Conservation (phyloP, 305 asterid genomes). For the Stenogyne calaminthoides region DNA sequence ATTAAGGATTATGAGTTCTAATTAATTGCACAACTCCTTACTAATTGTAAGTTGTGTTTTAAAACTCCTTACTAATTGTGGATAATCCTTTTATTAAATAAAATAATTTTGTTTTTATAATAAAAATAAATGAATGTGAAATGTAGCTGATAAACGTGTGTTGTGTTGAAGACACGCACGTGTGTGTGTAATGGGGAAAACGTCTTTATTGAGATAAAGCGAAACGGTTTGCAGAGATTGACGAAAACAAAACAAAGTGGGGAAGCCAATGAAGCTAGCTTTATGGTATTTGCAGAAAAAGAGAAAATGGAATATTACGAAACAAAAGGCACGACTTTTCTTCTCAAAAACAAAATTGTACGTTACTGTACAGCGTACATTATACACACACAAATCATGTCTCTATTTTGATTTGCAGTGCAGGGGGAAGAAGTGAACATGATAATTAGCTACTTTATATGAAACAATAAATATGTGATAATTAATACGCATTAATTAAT, state of each 20-base stretch:
- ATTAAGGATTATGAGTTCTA: too few relatives aligned
- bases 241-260: conserved; percentile 28
- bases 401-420: neutral
- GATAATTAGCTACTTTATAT: neutral
- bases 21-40: too few relatives aligned
- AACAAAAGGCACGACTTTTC: conserved; percentile 12
- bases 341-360: conserved; percentile 20
- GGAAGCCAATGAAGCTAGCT: conserved; percentile 27
- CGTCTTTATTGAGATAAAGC: conserved; percentile 5
- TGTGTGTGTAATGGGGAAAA: neutral
- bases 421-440: neutral
- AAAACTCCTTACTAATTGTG: too few relatives aligned
- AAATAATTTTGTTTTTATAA: neutral
- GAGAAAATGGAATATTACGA: neutral
- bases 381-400: conserved; percentile 5
- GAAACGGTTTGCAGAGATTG: conserved; percentile 32
- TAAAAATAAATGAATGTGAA: neutral
- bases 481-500: neutral
- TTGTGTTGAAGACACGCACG: conserved; percentile 19
- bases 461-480: neutral
- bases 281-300: conserved; percentile 22
- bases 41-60: too few relatives aligned
- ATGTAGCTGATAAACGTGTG: conserved; percentile 16
- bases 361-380: conserved; percentile 11
- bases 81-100: neutral